Percentiles rank a stretch among this genome's conserved stretches.
Conservation (phyloP, 2,329 filamentous ascomycete species). For the Diaporthe batatas region DNA sequence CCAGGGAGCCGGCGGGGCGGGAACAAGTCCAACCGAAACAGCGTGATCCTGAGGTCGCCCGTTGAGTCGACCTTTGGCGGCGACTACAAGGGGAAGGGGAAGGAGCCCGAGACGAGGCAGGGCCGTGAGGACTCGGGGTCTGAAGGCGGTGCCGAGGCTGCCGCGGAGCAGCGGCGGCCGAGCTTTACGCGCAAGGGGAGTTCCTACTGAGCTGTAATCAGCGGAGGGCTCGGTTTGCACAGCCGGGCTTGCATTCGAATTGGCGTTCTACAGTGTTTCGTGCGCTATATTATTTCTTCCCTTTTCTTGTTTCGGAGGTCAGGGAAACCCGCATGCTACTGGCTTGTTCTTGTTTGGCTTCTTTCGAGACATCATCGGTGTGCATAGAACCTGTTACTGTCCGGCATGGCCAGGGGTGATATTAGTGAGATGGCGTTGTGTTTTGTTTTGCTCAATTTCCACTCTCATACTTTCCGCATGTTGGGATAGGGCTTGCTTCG, state of each 20-base stretch:
- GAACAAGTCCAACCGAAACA: constrained; percentile 46
- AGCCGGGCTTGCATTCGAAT: constrained; percentile 34
- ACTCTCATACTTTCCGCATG: neutral
- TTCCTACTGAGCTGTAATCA: constrained; percentile 54
- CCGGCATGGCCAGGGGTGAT: constrained; percentile 25
- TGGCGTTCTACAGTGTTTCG: constrained; percentile 28
- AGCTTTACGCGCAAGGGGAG: constrained; percentile 54
- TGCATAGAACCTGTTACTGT: constrained; percentile 29
- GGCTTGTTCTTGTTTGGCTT: constrained; percentile 1
- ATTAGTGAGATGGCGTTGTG: constrained; percentile 4
- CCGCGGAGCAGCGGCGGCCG: constrained; percentile 18
- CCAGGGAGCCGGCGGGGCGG: constrained; percentile 58
- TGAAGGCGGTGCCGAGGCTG: constrained; percentile 38
- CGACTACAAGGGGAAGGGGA: constrained; percentile 62
- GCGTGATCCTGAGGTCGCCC: constrained; percentile 51
- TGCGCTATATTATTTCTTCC: neutral
- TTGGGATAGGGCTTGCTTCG: neutral
- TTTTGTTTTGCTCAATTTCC: neutral
- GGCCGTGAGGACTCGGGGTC: constrained; percentile 53
- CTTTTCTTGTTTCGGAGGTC: neutral
- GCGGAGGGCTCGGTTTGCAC: neutral
- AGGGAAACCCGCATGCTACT: constrained; percentile 1
- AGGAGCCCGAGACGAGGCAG: constrained; percentile 63
- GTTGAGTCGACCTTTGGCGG: constrained; percentile 44
- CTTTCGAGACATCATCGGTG: constrained; percentile 1